Base-by-base conservation (phyloP, 164 flowering plant species). In the Chloranthus sessilifolius region DNA sequence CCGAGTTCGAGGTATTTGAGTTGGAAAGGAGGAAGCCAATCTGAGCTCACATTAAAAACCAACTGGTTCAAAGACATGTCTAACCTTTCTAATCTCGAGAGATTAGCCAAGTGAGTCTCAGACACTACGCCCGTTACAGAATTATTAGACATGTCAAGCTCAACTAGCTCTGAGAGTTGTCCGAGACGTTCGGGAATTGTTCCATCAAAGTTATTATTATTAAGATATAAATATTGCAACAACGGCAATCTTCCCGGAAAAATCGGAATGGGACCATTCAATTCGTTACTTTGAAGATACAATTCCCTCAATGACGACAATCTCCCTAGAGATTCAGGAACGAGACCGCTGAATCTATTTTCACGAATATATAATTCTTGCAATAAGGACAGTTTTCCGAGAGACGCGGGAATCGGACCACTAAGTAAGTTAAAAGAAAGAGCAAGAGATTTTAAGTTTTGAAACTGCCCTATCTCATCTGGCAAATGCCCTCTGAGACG, bases 211-310 rank as follows among this genome's bases (percentile, higher is more conserved):
- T 15, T 4, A 36, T 50, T 50, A 9, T 23, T 22, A 0, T 11
- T 1, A 24, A 50, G 43, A 15, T 36, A 1, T 11, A 50, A 15
- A 0, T 0, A 1, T 1, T 15, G 31, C 1, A 50, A 26, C 14
- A 22, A 50, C 2, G 54, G 25, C 8, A 50, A 25, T 4, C 19
- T 23, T 1, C 54, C 43, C 12, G 24, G 17, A 35, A 5, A 12
- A n/a, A 9, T 16, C 38, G 80, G 76, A n/a, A 74, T 76, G 2
- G 60, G 42, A 38, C 87, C 83, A 3, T 9, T 34, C 5, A 49
- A 29, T 0, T 0, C 12, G 53, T 19, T 10, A 1, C n/a, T 23
- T 0, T 2, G 7, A 7, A 49, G 53, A 7, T 2, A n/a, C n/a
- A n/a, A n/a, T n/a, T n/a, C n/a, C n/a, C n/a, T n/a, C n/a, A n/a